A percentile compares a stretch with the other conserved stretches of the same genome.
phyloP scores from a whole-genome alignment of 2,329 filamentous ascomycete genomes.

The Cladosporium sp. region DNA sequence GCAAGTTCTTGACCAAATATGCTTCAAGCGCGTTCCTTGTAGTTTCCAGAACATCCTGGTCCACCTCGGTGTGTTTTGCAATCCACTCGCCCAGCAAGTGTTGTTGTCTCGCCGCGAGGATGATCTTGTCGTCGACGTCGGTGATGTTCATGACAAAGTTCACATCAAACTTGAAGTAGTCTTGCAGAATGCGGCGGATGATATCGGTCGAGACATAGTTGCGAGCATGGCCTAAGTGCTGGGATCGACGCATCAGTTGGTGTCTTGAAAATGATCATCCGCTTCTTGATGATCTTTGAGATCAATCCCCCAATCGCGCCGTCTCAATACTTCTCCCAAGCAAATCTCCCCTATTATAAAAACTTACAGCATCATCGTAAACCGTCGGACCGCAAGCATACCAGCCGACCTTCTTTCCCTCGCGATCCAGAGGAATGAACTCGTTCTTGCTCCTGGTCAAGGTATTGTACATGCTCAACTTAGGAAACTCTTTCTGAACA shows the following conservation, averaged over 20 bases:
- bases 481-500: conserved; percentile 34
- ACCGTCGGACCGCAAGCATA: conserved; percentile 82
- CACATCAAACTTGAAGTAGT: conserved; percentile 79
- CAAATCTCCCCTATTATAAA: not conserved
- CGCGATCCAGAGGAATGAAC: conserved; percentile 67
- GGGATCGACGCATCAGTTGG: conserved; percentile 7
- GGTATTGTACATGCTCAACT: conserved; percentile 74
- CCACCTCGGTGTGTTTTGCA: conserved; percentile 40
- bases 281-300: not conserved
- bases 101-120: conserved; percentile 66
- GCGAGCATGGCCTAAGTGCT: conserved; percentile 73
- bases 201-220: conserved; percentile 93
- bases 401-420: conserved; percentile 68
- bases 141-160: conserved; percentile 93
- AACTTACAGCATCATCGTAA: conserved; percentile 62
- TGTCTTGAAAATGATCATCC: not conserved
- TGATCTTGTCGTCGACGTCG: conserved; percentile 65
- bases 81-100: conserved; percentile 70
- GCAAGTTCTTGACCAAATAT: conserved; percentile 65
- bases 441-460: conserved; percentile 68
- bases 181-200: conserved; percentile 71
- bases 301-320: too few species aligned
- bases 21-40: conserved; percentile 49
- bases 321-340: too few species aligned
- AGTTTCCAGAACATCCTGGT: conserved; percentile 45